A percentile compares a stretch with the other conserved stretches of the same genome.
Evolutionary conservation across 495 filamentous ascomycete genomes (phyloP).

Genomic region (Cetradonia linearis): DNA sequence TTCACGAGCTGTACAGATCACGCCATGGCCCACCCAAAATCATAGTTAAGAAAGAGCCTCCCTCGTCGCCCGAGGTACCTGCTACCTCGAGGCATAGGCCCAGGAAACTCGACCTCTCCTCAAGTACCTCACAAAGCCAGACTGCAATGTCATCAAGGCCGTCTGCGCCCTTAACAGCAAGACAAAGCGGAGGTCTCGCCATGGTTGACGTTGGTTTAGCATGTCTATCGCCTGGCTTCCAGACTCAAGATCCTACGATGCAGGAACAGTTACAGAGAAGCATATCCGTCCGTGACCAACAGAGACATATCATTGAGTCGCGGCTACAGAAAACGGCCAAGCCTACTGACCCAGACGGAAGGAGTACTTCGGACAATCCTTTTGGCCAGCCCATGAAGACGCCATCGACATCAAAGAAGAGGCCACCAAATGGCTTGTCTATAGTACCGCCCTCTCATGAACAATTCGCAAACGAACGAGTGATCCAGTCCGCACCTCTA

Average conservation of each 20-base stretch:
- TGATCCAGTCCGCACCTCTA: conserved; percentile 95
- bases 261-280: conserved; percentile 90
- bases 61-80: conserved; percentile 68
- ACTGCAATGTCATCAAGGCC: conserved; percentile 49
- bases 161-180: conserved; percentile 68
- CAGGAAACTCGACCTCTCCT: conserved; percentile 78
- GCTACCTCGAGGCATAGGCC: conserved; percentile 69
- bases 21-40: conserved; percentile 54
- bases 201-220: conserved; percentile 92
- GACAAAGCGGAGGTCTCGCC: conserved; percentile 57
- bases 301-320: conserved; percentile 88
- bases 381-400: conserved; percentile 56
- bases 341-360: conserved; percentile 55
- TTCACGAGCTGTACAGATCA: conserved; percentile 25
- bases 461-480: conserved; percentile 88
- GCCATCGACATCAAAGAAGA: conserved; percentile 58
- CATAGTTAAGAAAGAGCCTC: conserved; percentile 91
- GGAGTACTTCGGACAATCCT: conserved; percentile 38
- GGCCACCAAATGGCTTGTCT: conserved; percentile 78
- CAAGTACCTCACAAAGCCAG: conserved; percentile 47
- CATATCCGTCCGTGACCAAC: conserved; percentile 85
- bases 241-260: conserved; percentile 93
- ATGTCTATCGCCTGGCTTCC: conserved; percentile 89
- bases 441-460: conserved; percentile 95
- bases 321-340: conserved; percentile 80